Base-by-base conservation (phyloP, 768 basidiomycete genomes). In the Calocybe cyanea region DNA sequence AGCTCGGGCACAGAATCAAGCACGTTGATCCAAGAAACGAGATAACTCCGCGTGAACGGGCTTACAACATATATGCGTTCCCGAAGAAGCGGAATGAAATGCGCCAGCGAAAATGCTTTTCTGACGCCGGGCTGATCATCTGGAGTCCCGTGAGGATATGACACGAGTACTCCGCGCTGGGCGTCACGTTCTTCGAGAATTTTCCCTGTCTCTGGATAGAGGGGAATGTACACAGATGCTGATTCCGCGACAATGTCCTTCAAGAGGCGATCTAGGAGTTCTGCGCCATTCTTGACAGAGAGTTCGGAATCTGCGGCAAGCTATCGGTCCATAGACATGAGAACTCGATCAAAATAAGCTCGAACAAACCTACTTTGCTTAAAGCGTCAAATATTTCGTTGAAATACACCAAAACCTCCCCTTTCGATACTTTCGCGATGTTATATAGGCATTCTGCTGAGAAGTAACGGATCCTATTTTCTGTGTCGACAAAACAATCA, bases 381-480 rank as follows among this genome's bases (percentile, higher is more conserved):
- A 98, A 75, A 1, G 93, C 87, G 66, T 98, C 96, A 57, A 99
- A 99, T 45, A 98, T 92, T 46, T 94, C 92, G 60, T 99, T 99
- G 71, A 97, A 99, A 62, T 94, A 96, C 11, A 97, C 82, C 46
- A 99, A 70, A 24, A 98, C 85, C 64, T 97, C 95, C 31, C 95
- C 96, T 58, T 96, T 95, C 24, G 93, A 95, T 13, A 96, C 94
- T 65, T 94, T 92, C 20, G 89, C 91, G 52, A 99, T 94, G 67
- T 99, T 99, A 71, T 99, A 99, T 52, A 99, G 69, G 59, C 93
- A 95, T 63, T 99, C 96, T 19, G 92, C 94, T 4, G 95, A 95
- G 71, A 96, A 97, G 68, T 98, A 99, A 35, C 92, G 81, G 49
- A 98, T 92, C 60, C 92, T 78, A 67, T 90, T 92, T 72, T 98